Evolutionary conservation across 495 filamentous ascomycete genomes (phyloP), one percentile per base, ranked within the genome.

Genomic region (Penicillium bovifimosum): DNA sequence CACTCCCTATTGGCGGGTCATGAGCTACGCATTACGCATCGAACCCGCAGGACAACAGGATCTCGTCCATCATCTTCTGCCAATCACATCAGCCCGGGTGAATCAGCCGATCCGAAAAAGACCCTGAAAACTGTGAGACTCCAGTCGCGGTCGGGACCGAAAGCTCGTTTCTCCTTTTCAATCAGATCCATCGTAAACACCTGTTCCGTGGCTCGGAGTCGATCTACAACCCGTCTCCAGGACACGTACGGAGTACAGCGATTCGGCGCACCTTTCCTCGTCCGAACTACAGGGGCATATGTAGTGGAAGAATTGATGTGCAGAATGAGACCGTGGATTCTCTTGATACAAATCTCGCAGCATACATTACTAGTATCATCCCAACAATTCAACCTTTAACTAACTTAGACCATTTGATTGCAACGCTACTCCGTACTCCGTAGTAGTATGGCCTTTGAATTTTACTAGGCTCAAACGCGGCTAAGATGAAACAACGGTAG

Each of bases 391-490:
- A 26, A 11, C 7, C 17, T 6, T 14, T n/a, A n/a, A n/a, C n/a
- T n/a, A n/a, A n/a, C n/a, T n/a, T n/a, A 43, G 41, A 26, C 35
- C 28, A n/a, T 41, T 20, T 16, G 47, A 26, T 41, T 26, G 36
- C 38, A 50, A 28, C 41, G 47, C 38, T 39, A 50, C 47, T 14
- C 7, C n/a, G n/a, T n/a, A n/a, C n/a, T n/a, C n/a, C n/a, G n/a
- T n/a, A 24, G 20, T 4, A 27, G 18, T 16, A 33, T 50, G 24
- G 38, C 29, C 47, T 42, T n/a, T 8, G 34, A 39, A 48, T 39
- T 17, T 48, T 18, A 48, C 46, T 38, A 39, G 46, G 33, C 16
- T 41, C 48, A 42, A 50, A 50, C 48, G 48, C 39, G 48, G 48
- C 48, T 41, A 38, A 40, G 31, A 41, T 50, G 48, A 50, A 50